phyloP scores from a whole-genome alignment of 345 rosid genomes.

The Brassica juncea region DNA sequence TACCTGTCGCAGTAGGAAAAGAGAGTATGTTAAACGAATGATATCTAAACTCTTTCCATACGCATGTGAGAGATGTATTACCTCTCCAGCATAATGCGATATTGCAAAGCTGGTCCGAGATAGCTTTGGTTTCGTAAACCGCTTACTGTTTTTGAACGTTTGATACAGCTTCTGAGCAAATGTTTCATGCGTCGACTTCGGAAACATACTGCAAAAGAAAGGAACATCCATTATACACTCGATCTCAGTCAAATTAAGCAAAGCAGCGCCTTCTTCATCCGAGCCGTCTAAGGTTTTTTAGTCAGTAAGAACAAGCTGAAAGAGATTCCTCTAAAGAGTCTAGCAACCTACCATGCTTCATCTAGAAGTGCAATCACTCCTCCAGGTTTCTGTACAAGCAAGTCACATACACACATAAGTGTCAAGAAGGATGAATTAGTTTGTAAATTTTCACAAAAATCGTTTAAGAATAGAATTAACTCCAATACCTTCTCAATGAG shows the following conservation, averaged over 20 bases:
- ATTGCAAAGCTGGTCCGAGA: conserved; percentile 95
- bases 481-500: conserved; percentile 84
- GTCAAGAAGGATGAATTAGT: conserved; percentile 11
- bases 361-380: conserved; percentile 97
- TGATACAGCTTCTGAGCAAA: conserved; percentile 98
- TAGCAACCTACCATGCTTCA: conserved; percentile 87
- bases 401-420: conserved; percentile 17
- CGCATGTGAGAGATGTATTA: conserved; percentile 38
- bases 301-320: conserved; percentile 11
- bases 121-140: conserved; percentile 96
- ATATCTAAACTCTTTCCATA: conserved; percentile 19
- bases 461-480: not conserved
- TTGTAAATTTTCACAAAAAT: not conserved
- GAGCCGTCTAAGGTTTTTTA: conserved; percentile 4
- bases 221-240: conserved; percentile 24
- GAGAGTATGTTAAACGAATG: conserved; percentile 21
- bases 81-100: conserved; percentile 99
- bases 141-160: conserved; percentile 92
- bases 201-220: conserved; percentile 82
- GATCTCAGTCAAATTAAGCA: conserved; percentile 2
- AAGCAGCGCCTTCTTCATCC: not conserved
- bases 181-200: conserved; percentile 98
- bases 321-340: conserved; percentile 24
- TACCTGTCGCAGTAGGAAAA: conserved; percentile 56
- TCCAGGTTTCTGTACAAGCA: conserved; percentile 88